Evolutionary conservation across 2,329 filamentous ascomycete species (phyloP), one percentile per base, ranked within the genome.

Genomic region (Chaetomium sp.): DNA sequence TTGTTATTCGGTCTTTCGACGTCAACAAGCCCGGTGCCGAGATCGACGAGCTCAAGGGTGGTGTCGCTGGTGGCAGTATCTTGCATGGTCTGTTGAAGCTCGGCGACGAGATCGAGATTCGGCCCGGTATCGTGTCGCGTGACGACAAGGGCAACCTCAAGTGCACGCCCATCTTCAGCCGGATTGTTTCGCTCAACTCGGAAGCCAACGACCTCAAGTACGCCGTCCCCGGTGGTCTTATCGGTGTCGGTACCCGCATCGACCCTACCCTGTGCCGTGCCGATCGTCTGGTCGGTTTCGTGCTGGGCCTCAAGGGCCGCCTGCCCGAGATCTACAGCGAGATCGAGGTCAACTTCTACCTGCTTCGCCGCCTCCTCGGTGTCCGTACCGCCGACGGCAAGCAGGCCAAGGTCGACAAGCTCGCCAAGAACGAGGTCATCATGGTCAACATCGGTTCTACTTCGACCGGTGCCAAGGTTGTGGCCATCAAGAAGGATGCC

Each of bases 361-460:
- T 99, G 67, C 89, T 99, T 69, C 91, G 94, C 74, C 87, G 95
- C 73, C 85, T 99, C 68, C 87, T 99, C 64, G 95, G 95, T 87
- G 95, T 99, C 74, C 93, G 96, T 82, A 97, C 95, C 55, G 93
- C 94, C 68, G 95, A 99, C 72, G 95, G 95, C 77, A 99, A 99
- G 85, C 95, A 98, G 81, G 94, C 94, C 75, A 99, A 99, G 89
- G 95, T 99, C 71, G 93, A 93, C 73, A 99, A 99, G 84, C 85
- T 99, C 70, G 85, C 93, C 64, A 99, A 98, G 88, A 97, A 97
- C 81, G 95, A 99, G 80, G 93, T 98, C 74, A 90, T 99, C 80
- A 98, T 99, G 95, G 95, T 99, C 71, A 99, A 99, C 84, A 99
- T 99, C 76, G 95, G 95, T 68, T 97, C 92, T 45, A 98, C 94